phyloP scores from a whole-genome alignment of 805 yeast species.

The Kazachstania viticola region DNA sequence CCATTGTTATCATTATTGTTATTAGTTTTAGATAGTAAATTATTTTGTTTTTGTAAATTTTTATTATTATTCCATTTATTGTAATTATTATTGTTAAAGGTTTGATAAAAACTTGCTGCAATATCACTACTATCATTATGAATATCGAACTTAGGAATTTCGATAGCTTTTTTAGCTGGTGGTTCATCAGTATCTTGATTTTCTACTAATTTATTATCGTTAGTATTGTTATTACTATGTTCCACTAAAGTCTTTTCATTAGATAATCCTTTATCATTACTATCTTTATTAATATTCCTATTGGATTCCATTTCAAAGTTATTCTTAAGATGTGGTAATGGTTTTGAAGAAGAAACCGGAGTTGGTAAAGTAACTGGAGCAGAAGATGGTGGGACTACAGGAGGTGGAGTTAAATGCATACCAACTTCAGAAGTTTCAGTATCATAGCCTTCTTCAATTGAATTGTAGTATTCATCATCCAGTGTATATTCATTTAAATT shows the following conservation, averaged over 20 bases:
- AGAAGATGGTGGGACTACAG: conserved; percentile 22
- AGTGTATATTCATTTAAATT: conserved; percentile 61
- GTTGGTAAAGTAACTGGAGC: conserved; percentile 25
- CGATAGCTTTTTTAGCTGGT: conserved; percentile 3
- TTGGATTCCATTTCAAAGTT: conserved; percentile 1
- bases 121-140: not conserved
- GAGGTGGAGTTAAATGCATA: conserved; percentile 3
- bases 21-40: too few relatives aligned
- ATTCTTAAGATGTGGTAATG: conserved; percentile 10
- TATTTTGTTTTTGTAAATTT: too few relatives aligned
- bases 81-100: not conserved
- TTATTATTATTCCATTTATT: not conserved
- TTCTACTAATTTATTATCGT: not conserved
- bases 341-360: conserved; percentile 16
- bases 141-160: conserved; percentile 5
- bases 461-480: conserved; percentile 56
- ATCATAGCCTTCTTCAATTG: conserved; percentile 28
- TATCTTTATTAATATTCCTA: too few relatives aligned
- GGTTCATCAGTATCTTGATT: not conserved
- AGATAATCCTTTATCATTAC: not conserved
- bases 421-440: conserved; percentile 19
- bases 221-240: not conserved
- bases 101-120: not conserved
- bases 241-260: not conserved
- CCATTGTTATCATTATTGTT: conserved; percentile 1